Base-by-base conservation (phyloP, 2,329 filamentous ascomycete genomes). In the Penicillium sclerotigenum region DNA sequence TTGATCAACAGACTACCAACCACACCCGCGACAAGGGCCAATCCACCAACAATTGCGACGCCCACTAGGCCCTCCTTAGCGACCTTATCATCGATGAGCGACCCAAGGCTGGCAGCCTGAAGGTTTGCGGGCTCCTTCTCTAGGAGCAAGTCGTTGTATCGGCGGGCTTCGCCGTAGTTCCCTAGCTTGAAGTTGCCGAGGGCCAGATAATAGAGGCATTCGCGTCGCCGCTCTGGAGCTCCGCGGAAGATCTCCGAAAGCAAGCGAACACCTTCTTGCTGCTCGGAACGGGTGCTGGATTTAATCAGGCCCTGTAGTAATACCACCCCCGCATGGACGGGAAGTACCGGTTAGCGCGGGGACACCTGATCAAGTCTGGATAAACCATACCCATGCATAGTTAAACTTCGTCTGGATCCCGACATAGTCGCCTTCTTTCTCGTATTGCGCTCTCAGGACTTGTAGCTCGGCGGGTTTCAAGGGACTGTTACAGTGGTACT, bases 321-420 rank as follows among this genome's bases (percentile, higher is more conserved):
- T 6, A 26, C 10, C 22, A 36, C 11, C 48, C 41, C 58, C 60
- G 54, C 58, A 59, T 46, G 24, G 20, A 57, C 58, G 57, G 59
- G 52, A 47, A 54, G 7, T 14, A 42, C 24, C 20, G 26, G 56
- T 61, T 36, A 61, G 55, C 20, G 36, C 20, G 9, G n/a, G 22
- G 10, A 28, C 16, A 28, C 28, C 11, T 18, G 34, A 34, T n/a
- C 26, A 16, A 37, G 9, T 4, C 20, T 38, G n/a, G 14, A 29
- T 36, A 13, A 34, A 34, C 65, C 80, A 55, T 84, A 96, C 91
- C 94, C 94, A 99, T 72, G 94, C 93, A 75, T 93, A 97, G 85
- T 99, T 99, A 84, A 99, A 99, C 74, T 97, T 97, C 59, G 94
- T 99, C 77, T 99, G 94, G 38, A 99, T 85, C 58, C 93, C 92